phyloP scores from a whole-genome alignment of 768 basidiomycete genomes.

The Macrolepiota fuliginosa region DNA sequence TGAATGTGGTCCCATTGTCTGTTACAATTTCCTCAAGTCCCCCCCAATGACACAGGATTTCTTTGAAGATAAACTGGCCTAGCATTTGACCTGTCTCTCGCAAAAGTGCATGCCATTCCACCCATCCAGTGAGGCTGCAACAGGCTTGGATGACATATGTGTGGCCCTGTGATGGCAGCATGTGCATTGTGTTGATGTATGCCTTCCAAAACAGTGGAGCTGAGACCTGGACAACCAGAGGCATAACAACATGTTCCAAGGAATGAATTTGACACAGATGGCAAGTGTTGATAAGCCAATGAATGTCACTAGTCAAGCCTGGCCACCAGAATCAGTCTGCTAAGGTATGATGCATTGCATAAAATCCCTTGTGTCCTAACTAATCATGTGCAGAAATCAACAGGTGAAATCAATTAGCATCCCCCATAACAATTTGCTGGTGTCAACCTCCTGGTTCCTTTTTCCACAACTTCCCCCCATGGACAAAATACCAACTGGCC shows the following conservation, averaged over 20 bases:
- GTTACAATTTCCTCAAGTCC: constrained; percentile 33
- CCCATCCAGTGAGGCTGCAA: constrained; percentile 29
- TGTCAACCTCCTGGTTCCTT: constrained; percentile 19
- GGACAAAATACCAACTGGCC: constrained; percentile 7
- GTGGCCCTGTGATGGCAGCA: constrained; percentile 31
- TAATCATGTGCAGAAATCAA: constrained; percentile 23
- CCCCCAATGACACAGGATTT: constrained; percentile 27
- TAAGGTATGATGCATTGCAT: constrained; percentile 17
- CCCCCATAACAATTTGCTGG: constrained; percentile 21
- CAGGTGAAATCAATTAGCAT: constrained; percentile 15
- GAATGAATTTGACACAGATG: constrained; percentile 26
- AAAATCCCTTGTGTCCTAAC: constrained; percentile 26
- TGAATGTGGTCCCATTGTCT: constrained; percentile 33
- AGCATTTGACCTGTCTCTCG: constrained; percentile 24
- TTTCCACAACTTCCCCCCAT: constrained; percentile 18
- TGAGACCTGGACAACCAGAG: constrained; percentile 22
- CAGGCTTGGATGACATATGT: constrained; percentile 34
- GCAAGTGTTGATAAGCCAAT: constrained; percentile 25
- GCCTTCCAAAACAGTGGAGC: constrained; percentile 30
- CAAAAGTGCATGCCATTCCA: constrained; percentile 30
- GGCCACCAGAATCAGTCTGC: constrained; percentile 32
- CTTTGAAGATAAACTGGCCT: constrained; percentile 19
- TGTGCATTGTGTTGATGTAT: constrained; percentile 39
- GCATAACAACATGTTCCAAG: constrained; percentile 22
- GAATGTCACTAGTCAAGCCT: constrained; percentile 18